These are phyloP conservation scores for Rauvolfia tetraphylla DNA, from an alignment of 257 asterid species.

Conservation along the genomic window DNA sequence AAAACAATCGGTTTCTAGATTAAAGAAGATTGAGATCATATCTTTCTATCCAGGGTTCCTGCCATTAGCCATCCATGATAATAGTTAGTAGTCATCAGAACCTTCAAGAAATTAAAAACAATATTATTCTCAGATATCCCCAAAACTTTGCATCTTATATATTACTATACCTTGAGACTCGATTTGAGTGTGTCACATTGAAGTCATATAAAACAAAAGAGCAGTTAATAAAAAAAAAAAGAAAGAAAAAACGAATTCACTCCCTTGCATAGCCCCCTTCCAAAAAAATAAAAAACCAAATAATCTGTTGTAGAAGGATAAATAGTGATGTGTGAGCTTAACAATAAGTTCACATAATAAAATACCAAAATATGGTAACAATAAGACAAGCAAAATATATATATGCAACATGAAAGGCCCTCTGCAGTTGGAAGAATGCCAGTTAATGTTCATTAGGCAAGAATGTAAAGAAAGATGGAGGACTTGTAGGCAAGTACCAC, in stretches of 20 bases:
- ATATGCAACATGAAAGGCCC: background rate
- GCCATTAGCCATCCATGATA: too few species aligned
- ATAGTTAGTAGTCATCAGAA: background rate
- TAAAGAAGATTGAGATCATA: too few species aligned
- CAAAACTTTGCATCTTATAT: background rate
- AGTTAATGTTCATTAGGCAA: background rate
- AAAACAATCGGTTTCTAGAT: too few species aligned
- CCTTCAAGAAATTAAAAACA: background rate
- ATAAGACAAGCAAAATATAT: background rate
- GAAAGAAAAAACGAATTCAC: too few species aligned
- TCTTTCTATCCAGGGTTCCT: too few species aligned
- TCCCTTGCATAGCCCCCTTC: too few species aligned
- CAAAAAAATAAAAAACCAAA: too few species aligned
- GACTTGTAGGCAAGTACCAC: conserved; percentile 38
- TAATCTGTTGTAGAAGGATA: background rate
- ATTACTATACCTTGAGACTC: background rate
- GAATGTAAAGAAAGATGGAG: background rate
- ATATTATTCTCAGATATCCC: background rate
- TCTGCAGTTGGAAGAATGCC: background rate
- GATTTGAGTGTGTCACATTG: background rate
- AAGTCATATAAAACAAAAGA: too few species aligned
- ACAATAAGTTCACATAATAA: background rate
- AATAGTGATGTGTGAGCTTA: background rate
- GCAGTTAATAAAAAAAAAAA: too few species aligned
- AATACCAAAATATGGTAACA: background rate